A percentile compares a stretch with the other conserved stretches of the same genome.
These are phyloP conservation scores for Nitzschia palea DNA, from an alignment of 108 stramenopile species.

Conservation along the genomic window DNA sequence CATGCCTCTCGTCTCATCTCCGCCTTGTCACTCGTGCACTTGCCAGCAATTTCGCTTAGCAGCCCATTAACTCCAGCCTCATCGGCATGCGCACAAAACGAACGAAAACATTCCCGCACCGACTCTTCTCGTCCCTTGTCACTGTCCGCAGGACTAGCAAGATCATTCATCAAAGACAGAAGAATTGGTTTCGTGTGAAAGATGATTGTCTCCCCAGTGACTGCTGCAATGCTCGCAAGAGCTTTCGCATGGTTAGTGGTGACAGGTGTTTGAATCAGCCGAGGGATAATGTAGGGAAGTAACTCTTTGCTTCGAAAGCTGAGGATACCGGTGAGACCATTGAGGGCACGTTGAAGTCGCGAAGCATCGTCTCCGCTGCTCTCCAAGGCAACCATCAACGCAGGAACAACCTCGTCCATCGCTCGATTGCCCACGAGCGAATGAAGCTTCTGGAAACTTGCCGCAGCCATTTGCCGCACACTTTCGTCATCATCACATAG, in stretches of 20 bases:
- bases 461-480: conserved; percentile 90
- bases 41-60: conserved; percentile 72
- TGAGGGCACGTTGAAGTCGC: conserved; percentile 76
- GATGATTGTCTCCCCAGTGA: conserved; percentile 84
- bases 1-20: conserved; percentile 73
- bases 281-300: conserved; percentile 92
- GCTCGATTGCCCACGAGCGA: conserved; percentile 83
- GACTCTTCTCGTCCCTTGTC: conserved; percentile 57
- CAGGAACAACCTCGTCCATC: conserved; percentile 92
- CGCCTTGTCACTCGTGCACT: conserved; percentile 75
- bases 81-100: conserved; percentile 66
- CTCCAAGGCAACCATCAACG: conserved; percentile 86
- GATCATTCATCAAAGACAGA: conserved; percentile 66
- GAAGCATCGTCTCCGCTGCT: conserved; percentile 57
- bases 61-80: conserved; percentile 82
- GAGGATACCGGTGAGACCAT: conserved; percentile 92
- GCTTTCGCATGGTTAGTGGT: conserved; percentile 84
- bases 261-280: conserved; percentile 83
- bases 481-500: conserved; percentile 85
- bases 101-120: conserved; percentile 59
- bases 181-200: conserved; percentile 81
- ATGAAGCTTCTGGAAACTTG: conserved; percentile 94
- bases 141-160: conserved; percentile 59
- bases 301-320: conserved; percentile 90
- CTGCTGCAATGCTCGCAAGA: conserved; percentile 85